A percentile compares a stretch with the other conserved stretches of the same genome.
These are phyloP conservation scores for Colletotrichum endophyticum DNA, from an alignment of 2,329 filamentous ascomycete genomes.

Conservation along the genomic window DNA sequence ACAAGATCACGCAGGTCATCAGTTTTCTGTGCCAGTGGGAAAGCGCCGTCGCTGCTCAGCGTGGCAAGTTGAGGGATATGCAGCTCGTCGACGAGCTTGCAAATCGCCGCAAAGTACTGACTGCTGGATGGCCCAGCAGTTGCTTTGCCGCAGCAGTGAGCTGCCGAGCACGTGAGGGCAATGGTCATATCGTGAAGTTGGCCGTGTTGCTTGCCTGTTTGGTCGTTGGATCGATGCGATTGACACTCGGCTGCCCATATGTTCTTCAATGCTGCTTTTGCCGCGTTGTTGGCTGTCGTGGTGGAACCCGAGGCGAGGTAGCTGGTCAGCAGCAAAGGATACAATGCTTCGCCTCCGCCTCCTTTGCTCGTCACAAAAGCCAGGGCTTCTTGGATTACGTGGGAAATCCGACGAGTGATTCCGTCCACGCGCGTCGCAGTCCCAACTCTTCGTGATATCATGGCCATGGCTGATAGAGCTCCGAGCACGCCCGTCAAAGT, in stretches of 20 bases:
- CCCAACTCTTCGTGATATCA: conserved; percentile 12
- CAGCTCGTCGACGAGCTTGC: conserved; percentile 41
- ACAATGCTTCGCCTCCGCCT: neutral
- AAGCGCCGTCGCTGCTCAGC: conserved; percentile 52
- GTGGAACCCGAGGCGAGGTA: neutral
- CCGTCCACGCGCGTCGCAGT: neutral
- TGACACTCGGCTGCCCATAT: neutral
- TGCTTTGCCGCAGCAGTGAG: conserved; percentile 51
- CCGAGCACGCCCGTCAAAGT: conserved; percentile 32
- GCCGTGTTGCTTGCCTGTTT: neutral
- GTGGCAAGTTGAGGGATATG: conserved; percentile 35
- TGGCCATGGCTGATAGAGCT: conserved; percentile 31
- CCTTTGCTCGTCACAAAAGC: neutral
- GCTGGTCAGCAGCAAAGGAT: conserved; percentile 6
- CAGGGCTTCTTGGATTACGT: conserved; percentile 11
- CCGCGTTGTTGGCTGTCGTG: neutral
- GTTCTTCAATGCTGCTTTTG: neutral
- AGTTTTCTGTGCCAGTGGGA: conserved; percentile 56
- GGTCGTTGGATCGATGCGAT: neutral
- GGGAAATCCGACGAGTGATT: neutral
- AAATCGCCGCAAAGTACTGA: conserved; percentile 44
- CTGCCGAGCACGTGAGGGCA: conserved; percentile 48
- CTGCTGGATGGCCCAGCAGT: conserved; percentile 38
- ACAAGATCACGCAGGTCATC: conserved; percentile 58
- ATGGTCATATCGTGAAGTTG: conserved; percentile 37